These are phyloP conservation scores for Arthrocladium fulminans DNA, from an alignment of 2,329 filamentous ascomycete species.

Conservation along the genomic window DNA sequence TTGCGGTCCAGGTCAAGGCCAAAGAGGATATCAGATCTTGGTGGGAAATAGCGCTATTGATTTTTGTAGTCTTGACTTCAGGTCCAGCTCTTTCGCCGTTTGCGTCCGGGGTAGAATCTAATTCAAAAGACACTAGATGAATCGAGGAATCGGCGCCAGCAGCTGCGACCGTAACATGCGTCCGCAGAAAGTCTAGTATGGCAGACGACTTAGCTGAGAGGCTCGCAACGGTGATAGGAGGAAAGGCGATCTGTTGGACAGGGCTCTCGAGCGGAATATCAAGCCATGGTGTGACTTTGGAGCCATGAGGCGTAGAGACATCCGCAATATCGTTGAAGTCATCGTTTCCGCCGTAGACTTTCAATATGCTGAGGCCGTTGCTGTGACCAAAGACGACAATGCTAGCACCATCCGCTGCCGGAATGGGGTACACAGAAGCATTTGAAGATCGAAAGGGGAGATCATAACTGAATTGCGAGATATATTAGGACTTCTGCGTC, in stretches of 20 bases:
- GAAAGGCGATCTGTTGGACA: conserved; percentile 45
- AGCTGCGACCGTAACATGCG: conserved; percentile 42
- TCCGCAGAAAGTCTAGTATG: conserved; percentile 6
- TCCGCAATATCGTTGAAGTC: conserved; percentile 50
- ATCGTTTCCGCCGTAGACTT: conserved; percentile 28
- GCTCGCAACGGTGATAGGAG: conserved; percentile 29
- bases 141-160: conserved; percentile 51
- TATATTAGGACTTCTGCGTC: conserved; percentile 7
- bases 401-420: conserved; percentile 53
- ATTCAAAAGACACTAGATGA: conserved; percentile 46
- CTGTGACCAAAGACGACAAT: conserved; percentile 53
- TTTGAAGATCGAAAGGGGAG: conserved; percentile 50
- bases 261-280: conserved; percentile 47
- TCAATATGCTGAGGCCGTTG: conserved; percentile 44
- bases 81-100: conserved; percentile 26
- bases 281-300: conserved; percentile 43
- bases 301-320: conserved; percentile 22
- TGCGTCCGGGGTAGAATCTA: conserved; percentile 43
- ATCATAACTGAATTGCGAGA: conserved; percentile 43
- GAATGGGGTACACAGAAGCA: conserved; percentile 49
- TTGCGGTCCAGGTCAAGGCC: conserved; percentile 45
- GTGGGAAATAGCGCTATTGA: conserved; percentile 40
- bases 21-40: conserved; percentile 44
- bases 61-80: conserved; percentile 41
- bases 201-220: neutral